Base-by-base conservation (phyloP, 108 stramenopile genomes). In the Schizochytrium sp. region DNA sequence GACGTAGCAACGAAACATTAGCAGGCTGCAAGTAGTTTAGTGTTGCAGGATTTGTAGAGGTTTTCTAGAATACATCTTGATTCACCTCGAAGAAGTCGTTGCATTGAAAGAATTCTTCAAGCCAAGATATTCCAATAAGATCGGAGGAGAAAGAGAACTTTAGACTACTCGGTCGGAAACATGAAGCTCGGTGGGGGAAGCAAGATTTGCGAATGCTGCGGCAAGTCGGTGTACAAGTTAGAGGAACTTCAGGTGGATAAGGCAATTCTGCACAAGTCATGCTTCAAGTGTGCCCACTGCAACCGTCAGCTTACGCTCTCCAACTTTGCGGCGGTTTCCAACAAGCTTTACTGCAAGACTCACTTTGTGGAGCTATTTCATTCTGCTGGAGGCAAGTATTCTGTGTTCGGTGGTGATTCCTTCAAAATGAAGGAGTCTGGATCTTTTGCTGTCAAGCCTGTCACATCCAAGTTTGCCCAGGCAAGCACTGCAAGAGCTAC, bases 311-410 rank as follows among this genome's bases (percentile, higher is more conserved):
- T 83, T 47, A 55, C 76, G 76, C 76, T 83, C 50, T 83, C 76
- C 45, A 83, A 83, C 76, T 83, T 83, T 28, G 76, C 76, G 50
- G 53, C 50, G 50, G 76, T 83, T 38, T 55, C 47, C 76, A 55
- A 55, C 15, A 49, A 83, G 76, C 55, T 83, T 13, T 83, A 83
- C 53, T 83, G 76, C 76, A 83, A 83, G 76, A 83, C 76, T n/a
- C 76, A 83, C 76, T 83, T 83, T 28, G 55, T 83, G 50, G 76
- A 83, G 47, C 76, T 83, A n/a, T 83, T 83, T 53, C 76, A 83
- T 42, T 47, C 76, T 1, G 76, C 76, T 13, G 76, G 76, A 47
- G 76, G 76, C 8, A 83, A 83, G 76, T 83, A 83, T 53, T 83
- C 76, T 8, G 76, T 83, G 17, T 83, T 83, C 76, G 76, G 76